A percentile compares a stretch with the other conserved stretches of the same genome.
phyloP scores from a whole-genome alignment of 495 filamentous ascomycete genomes.

The Hypoxylon fuscum region DNA sequence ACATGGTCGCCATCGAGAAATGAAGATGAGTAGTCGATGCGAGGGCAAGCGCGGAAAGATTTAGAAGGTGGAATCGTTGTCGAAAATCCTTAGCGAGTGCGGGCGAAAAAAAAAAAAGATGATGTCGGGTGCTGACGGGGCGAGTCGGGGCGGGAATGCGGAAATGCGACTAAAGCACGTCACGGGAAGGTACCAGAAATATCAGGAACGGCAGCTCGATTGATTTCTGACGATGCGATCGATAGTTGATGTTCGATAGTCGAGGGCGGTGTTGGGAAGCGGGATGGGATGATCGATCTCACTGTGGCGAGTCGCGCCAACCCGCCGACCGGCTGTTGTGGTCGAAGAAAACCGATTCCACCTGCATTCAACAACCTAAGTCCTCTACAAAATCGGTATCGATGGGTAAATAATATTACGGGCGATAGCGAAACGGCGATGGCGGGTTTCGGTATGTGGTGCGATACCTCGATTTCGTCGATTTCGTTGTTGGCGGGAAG shows the following conservation, averaged over 20 bases:
- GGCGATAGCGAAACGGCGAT: conserved; percentile 8
- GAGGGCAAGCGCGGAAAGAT: conserved; percentile 18
- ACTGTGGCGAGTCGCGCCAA: conserved; percentile 54
- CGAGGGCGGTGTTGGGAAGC: conserved; percentile 30
- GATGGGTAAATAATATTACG: conserved; percentile 20
- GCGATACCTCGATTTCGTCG: conserved; percentile 26
- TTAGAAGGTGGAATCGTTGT: conserved; percentile 17
- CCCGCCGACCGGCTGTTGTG: conserved; percentile 48
- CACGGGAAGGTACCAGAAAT: conserved; percentile 15
- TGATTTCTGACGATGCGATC: conserved; percentile 36
- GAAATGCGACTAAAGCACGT: conserved; percentile 12
- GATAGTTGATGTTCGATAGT: conserved; percentile 34
- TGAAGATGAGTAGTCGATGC: conserved; percentile 23
- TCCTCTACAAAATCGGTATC: conserved; percentile 17
- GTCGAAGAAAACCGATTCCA: conserved; percentile 38
- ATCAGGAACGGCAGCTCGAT: conserved; percentile 14
- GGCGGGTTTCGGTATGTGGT: neutral
- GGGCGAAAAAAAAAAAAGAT: conserved; percentile 22
- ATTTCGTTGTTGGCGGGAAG: conserved; percentile 20
- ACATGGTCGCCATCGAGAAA: conserved; percentile 56
- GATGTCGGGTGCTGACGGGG: conserved; percentile 21
- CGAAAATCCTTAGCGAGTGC: conserved; percentile 3
- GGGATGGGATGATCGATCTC: conserved; percentile 35
- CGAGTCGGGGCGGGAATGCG: too few relatives aligned
- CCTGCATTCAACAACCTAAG: conserved; percentile 43